Evolutionary conservation across 78 protist species (phyloP).

Genomic region (Dictyostelium discoideum): DNA sequence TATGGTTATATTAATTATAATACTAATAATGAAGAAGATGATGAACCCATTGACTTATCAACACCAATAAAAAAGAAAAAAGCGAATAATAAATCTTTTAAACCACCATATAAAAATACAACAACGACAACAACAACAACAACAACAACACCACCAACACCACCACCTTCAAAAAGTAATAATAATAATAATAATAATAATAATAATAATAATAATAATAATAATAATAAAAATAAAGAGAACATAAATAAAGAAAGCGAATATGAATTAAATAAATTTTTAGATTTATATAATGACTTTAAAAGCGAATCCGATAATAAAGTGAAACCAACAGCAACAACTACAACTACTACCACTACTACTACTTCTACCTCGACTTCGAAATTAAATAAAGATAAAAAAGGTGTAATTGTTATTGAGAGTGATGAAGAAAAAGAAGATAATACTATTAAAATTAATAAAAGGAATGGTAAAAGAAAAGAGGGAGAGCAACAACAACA

Average conservation of each 20-base stretch:
- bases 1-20: too few relatives aligned
- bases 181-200: too few relatives aligned
- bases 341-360: neutral
- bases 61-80: neutral
- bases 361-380: neutral
- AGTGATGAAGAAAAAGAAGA: neutral
- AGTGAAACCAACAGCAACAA: neutral
- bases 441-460: neutral
- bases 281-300: neutral
- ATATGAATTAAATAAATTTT: neutral
- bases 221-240: neutral
- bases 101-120: neutral
- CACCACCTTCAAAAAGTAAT: neutral
- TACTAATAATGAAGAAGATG: too few relatives aligned
- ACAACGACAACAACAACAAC: neutral
- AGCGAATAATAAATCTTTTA: neutral
- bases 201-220: neutral
- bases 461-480: neutral
- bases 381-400: neutral
- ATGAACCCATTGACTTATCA: neutral
- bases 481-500: too few relatives aligned
- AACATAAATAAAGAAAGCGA: neutral
- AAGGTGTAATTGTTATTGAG: neutral
- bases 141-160: neutral
- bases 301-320: neutral